These are phyloP conservation scores for Boletus sp. DNA, from an alignment of 1,284 basidiomycete genomes.

Conservation along the genomic window DNA sequence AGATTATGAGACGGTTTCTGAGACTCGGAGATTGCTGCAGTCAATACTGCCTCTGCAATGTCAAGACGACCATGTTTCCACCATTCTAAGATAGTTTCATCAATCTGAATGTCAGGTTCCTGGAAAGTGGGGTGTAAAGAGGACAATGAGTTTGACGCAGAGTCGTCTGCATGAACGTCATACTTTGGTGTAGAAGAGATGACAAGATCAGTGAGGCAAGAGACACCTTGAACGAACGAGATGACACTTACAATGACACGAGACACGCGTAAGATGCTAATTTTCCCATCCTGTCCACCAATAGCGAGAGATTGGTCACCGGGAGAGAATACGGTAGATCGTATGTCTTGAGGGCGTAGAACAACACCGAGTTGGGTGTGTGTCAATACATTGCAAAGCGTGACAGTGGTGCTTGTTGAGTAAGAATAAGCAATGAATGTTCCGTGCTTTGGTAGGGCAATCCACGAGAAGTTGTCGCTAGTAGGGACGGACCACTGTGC, in stretches of 20 bases:
- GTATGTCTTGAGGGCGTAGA: not conserved
- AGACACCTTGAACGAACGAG: no score
- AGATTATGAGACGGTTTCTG: not conserved
- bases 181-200: no score
- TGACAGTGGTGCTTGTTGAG: not conserved
- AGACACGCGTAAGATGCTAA: no score
- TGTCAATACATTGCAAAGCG: not conserved
- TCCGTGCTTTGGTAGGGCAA: not conserved
- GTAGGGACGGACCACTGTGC: not conserved
- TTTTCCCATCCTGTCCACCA: no score
- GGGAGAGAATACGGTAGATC: not conserved
- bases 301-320: no score
- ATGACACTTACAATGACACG: no score
- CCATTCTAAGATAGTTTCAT: not conserved
- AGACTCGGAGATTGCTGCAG: not conserved
- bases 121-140: not conserved
- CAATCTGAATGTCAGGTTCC: not conserved
- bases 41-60: not conserved
- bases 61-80: not conserved
- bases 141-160: no score
- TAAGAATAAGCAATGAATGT: not conserved
- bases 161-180: no score
- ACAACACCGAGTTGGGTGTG: not conserved
- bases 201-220: no score
- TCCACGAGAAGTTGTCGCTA: accelerated